Evolutionary conservation across 208 protist genomes (phyloP).

Genomic region (Histomonas meleagridis): DNA sequence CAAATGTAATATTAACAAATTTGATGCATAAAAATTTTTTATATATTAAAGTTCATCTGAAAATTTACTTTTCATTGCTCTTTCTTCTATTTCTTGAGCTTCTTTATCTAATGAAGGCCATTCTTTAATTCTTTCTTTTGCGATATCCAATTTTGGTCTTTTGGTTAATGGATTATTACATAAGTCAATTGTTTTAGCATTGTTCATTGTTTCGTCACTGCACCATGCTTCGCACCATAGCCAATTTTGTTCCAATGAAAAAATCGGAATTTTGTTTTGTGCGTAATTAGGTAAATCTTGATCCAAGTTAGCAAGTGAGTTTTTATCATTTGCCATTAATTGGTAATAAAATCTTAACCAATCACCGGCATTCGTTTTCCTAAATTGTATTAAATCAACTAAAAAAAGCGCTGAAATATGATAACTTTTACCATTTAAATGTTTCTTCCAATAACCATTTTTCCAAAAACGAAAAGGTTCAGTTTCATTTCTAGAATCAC

Average conservation of each 20-base stretch:
- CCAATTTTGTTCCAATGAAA: slow-evolving; percentile 57
- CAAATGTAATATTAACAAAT: too few species aligned
- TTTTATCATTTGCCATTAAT: slow-evolving; percentile 47
- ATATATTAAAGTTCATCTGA: too few species aligned
- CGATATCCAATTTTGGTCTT: slow-evolving; percentile 53
- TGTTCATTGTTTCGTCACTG: slow-evolving; percentile 41
- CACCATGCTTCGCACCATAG: slow-evolving; percentile 61
- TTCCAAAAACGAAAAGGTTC: slow-evolving; percentile 62
- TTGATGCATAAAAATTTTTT: too few species aligned
- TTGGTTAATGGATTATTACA: slow-evolving; percentile 63
- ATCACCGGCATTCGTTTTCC: slow-evolving; percentile 48
- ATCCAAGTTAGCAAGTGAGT: slow-evolving; percentile 47
- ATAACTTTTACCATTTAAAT: slow-evolving; percentile 50
- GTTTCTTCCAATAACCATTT: slow-evolving; percentile 40
- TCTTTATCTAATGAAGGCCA: neutral
- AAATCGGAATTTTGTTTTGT: slow-evolving; percentile 54
- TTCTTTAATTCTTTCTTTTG: slow-evolving; percentile 15
- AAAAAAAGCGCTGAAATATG: slow-evolving; percentile 58
- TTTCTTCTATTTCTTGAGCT: neutral
- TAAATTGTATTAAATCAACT: slow-evolving; percentile 53
- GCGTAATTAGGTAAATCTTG: slow-evolving; percentile 59
- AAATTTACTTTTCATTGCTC: too few species aligned
- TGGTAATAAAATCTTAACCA: slow-evolving; percentile 53
- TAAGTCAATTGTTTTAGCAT: slow-evolving; percentile 60
- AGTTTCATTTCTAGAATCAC: slow-evolving; percentile 72